phyloP scores from a whole-genome alignment of 257 asterid genomes.

The Nicotiana obtusifolia region DNA sequence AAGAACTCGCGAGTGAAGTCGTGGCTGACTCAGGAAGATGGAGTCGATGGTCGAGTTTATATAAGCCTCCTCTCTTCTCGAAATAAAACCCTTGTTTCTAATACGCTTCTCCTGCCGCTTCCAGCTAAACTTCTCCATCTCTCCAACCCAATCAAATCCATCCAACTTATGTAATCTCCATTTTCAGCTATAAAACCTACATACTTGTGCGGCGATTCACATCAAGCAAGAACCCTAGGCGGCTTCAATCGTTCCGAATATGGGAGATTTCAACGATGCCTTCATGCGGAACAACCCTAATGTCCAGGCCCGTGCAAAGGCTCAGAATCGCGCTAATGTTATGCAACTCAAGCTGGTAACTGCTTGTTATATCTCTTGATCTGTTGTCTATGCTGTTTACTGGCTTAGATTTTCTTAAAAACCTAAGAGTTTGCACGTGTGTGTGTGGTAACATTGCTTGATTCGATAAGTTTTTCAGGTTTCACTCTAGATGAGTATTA shows the following conservation, averaged over 20 bases:
- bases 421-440: neutral
- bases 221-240: slow-evolving; percentile 18
- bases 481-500: neutral
- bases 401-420: neutral
- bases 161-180: neutral
- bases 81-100: slow-evolving; percentile 3
- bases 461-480: neutral
- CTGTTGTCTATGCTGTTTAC: neutral
- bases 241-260: slow-evolving; percentile 21
- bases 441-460: neutral
- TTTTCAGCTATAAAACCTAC: neutral
- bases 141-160: neutral
- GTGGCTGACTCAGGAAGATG: neutral
- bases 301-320: slow-evolving; percentile 93
- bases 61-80: neutral
- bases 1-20: neutral
- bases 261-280: slow-evolving; percentile 92
- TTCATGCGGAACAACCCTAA: slow-evolving; percentile 86
- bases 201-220: neutral
- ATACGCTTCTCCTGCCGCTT: slow-evolving; percentile 10
- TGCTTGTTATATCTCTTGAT: neutral
- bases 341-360: slow-evolving; percentile 87
- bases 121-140: slow-evolving; percentile 8
- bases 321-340: slow-evolving; percentile 89
- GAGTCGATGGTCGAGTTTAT: neutral